Percentiles rank a stretch among this genome's conserved stretches.
These are phyloP conservation scores for Chaetomium tenue DNA, from an alignment of 495 filamentous ascomycete species.

Conservation along the genomic window DNA sequence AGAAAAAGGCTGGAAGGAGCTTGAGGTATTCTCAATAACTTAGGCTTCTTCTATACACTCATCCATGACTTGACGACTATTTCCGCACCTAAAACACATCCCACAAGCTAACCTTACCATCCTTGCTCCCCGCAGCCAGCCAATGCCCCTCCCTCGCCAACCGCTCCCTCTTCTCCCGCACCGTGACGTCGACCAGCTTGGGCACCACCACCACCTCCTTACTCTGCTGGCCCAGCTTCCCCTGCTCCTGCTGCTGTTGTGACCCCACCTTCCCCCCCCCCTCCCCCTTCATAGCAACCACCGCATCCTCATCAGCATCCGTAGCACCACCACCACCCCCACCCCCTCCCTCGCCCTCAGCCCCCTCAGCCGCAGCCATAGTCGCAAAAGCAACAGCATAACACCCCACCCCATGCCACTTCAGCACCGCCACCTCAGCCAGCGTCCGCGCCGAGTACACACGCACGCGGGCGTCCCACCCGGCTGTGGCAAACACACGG, in stretches of 20 bases:
- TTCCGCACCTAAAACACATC: too few relatives aligned
- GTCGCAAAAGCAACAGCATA: conserved; percentile 81
- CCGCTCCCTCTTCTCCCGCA: conserved; percentile 62
- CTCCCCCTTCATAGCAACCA: not conserved
- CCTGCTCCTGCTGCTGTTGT: not conserved
- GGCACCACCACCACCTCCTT: conserved; percentile 19
- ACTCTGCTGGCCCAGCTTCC: not conserved
- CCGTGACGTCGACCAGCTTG: conserved; percentile 42
- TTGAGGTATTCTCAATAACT: too few relatives aligned
- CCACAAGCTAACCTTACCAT: conserved; percentile 96
- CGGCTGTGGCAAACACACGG: conserved; percentile 83
- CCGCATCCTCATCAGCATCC: too few relatives aligned
- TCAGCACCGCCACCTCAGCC: conserved; percentile 88
- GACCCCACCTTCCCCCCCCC: not conserved
- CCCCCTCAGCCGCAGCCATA: conserved; percentile 22
- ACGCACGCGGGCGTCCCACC: conserved; percentile 80
- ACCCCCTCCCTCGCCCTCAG: not conserved
- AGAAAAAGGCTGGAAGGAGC: too few relatives aligned
- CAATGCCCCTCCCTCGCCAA: conserved; percentile 75
- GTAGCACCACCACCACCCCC: too few relatives aligned
- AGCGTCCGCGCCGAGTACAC: conserved; percentile 80
- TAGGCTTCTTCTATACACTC: too few relatives aligned
- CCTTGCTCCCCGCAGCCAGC: conserved; percentile 88
- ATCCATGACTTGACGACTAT: too few relatives aligned
- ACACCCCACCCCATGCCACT: conserved; percentile 90